Evolutionary conservation across 768 basidiomycete genomes (phyloP).

Genomic region (Suillus paluster): DNA sequence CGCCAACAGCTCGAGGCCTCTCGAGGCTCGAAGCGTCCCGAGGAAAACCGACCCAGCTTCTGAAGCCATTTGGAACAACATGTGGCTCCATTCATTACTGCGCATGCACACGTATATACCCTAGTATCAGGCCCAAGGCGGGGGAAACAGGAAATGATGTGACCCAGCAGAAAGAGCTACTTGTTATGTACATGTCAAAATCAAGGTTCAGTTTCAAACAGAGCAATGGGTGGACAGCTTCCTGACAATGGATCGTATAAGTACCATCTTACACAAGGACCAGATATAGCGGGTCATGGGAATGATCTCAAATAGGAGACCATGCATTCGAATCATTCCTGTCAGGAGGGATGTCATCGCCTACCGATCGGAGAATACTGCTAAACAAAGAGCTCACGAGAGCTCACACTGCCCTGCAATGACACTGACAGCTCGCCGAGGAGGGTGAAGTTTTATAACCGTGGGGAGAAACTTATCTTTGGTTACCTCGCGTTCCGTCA

Average conservation of each 20-base stretch:
- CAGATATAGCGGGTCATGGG: slow-evolving; percentile 5
- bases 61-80: not conserved
- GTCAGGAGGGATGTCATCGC: slow-evolving; percentile 1
- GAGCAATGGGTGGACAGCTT: not conserved
- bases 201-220: slow-evolving; percentile 3
- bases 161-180: not conserved
- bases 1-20: slow-evolving; percentile 1
- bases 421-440: slow-evolving; percentile 6
- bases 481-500: slow-evolving; percentile 4
- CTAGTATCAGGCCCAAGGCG: not conserved
- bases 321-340: not conserved
- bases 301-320: slow-evolving; percentile 2
- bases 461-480: slow-evolving; percentile 9
- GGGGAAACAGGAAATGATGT: not conserved
- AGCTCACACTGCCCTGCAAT: slow-evolving; percentile 8
- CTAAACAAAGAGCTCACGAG: not conserved
- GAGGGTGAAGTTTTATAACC: slow-evolving; percentile 6
- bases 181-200: slow-evolving; percentile 6
- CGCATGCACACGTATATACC: not conserved
- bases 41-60: slow-evolving; percentile 3
- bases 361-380: not conserved
- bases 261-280: not conserved
- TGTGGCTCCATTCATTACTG: not conserved
- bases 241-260: not conserved
- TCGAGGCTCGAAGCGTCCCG: slow-evolving; percentile 5